These are phyloP conservation scores for Paraurostyla sp. DNA, from an alignment of 73 alveolate genomes.

Conservation along the genomic window DNA sequence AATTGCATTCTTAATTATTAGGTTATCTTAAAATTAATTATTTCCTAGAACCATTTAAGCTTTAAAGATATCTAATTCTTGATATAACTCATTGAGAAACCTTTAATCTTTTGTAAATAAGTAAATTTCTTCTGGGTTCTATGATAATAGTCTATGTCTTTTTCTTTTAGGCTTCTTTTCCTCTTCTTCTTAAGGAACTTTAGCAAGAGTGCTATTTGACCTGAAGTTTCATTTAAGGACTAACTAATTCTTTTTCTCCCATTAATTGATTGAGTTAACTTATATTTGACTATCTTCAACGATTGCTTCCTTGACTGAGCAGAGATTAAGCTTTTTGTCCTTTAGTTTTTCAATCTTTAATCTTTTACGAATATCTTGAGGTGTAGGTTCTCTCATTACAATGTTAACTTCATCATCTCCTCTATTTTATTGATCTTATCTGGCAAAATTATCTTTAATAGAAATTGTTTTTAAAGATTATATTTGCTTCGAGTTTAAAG, in stretches of 20 bases:
- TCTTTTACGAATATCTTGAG: constrained; percentile 13
- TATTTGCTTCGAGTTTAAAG: neutral
- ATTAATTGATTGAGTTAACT: neutral
- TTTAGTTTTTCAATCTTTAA: neutral
- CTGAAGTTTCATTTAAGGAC: neutral
- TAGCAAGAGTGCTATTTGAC: neutral
- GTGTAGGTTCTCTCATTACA: constrained; percentile 29
- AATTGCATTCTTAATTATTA: constrained; percentile 8
- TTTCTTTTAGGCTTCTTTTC: neutral
- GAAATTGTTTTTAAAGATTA: neutral
- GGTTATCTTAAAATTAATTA: neutral
- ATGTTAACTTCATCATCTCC: neutral
- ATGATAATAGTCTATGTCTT: constrained; percentile 8
- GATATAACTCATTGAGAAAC: neutral
- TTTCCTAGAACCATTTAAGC: neutral
- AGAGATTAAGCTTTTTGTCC: constrained; percentile 11
- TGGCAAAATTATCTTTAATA: neutral
- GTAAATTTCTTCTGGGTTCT: neutral
- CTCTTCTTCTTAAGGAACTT: neutral
- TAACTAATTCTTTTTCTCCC: constrained; percentile 6
- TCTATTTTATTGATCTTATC: neutral
- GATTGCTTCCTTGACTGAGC: neutral
- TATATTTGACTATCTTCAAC: neutral
- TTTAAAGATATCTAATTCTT: constrained; percentile 15
- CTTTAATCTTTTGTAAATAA: neutral